A percentile compares a stretch with the other conserved stretches of the same genome.
phyloP scores from a whole-genome alignment of 139 green algal species.

The Ettlia oleoabundans region DNA sequence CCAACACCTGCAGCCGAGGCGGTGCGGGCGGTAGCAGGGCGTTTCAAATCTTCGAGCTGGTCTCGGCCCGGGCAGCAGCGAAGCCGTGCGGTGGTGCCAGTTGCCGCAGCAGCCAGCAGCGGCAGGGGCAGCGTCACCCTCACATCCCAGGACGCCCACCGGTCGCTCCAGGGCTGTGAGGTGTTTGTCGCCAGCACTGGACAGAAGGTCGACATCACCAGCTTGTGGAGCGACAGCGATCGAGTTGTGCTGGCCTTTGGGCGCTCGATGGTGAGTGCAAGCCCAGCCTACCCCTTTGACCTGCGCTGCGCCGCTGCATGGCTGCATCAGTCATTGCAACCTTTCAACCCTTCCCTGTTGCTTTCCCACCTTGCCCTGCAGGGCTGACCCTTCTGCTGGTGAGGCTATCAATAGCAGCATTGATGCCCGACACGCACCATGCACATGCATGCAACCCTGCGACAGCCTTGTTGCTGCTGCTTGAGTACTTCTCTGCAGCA shows the following conservation, averaged over 20 bases:
- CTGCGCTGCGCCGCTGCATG: too few relatives aligned
- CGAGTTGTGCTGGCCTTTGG: constrained; percentile 66
- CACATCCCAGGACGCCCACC: background rate
- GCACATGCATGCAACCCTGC: background rate
- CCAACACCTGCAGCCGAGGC: too few relatives aligned
- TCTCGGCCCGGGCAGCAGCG: background rate
- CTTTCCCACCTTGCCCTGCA: background rate
- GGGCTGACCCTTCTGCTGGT: constrained; percentile 74
- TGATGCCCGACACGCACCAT: background rate
- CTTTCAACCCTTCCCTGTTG: too few relatives aligned
- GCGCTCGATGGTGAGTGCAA: constrained; percentile 68
- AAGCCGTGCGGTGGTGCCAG: background rate
- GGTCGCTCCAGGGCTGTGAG: constrained; percentile 27
- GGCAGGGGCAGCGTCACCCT: background rate
- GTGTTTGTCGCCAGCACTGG: constrained; percentile 55
- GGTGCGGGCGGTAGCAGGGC: too few relatives aligned
- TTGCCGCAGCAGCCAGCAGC: background rate
- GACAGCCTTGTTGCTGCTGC: too few relatives aligned
- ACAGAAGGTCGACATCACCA: constrained; percentile 50
- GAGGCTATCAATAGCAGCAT: background rate
- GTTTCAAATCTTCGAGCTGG: too few relatives aligned
- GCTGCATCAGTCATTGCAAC: too few relatives aligned
- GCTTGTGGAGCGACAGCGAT: constrained; percentile 67
- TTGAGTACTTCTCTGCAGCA: too few relatives aligned
- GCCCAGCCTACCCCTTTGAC: too few relatives aligned